Conservation (phyloP, 129 eudicot genomes). For the Saussurea involucrata region DNA sequence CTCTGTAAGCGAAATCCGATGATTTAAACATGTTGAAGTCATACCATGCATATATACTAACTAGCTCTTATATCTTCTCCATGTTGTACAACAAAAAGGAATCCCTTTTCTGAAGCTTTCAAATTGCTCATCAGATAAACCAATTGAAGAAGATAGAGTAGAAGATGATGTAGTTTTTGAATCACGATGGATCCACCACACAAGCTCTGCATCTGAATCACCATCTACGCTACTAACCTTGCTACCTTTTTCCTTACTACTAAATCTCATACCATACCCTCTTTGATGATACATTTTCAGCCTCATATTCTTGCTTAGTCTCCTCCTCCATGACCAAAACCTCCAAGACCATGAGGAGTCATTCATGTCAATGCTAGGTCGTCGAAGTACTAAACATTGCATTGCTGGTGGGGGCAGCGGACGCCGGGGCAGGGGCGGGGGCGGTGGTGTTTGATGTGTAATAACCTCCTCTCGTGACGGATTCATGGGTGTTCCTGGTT, state of each 20-base stretch:
- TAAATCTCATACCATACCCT: constrained; percentile 6
- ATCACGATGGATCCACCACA: constrained; percentile 24
- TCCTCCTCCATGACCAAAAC: constrained; percentile 42
- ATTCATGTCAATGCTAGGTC: constrained; percentile 28
- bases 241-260: constrained; percentile 7
- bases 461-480: constrained; percentile 36
- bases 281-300: constrained; percentile 5
- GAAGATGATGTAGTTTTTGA: constrained; percentile 17
- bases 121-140: constrained; percentile 20
- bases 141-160: constrained; percentile 7
- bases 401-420: constrained; percentile 58
- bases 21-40: neutral
- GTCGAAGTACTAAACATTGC: constrained; percentile 46
- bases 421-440: too few species aligned
- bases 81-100: constrained; percentile 33
- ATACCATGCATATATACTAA: neutral
- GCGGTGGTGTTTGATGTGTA: constrained; percentile 16
- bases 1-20: neutral
- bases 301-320: constrained; percentile 31
- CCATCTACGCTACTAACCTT: constrained; percentile 28
- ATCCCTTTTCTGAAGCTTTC: constrained; percentile 28
- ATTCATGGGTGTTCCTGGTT: constrained; percentile 65
- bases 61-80: constrained; percentile 25
- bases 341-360: constrained; percentile 12
- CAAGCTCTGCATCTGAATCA: constrained; percentile 21